These are phyloP conservation scores for Medicago arabica DNA, from an alignment of 306 rosid species.

Conservation along the genomic window DNA sequence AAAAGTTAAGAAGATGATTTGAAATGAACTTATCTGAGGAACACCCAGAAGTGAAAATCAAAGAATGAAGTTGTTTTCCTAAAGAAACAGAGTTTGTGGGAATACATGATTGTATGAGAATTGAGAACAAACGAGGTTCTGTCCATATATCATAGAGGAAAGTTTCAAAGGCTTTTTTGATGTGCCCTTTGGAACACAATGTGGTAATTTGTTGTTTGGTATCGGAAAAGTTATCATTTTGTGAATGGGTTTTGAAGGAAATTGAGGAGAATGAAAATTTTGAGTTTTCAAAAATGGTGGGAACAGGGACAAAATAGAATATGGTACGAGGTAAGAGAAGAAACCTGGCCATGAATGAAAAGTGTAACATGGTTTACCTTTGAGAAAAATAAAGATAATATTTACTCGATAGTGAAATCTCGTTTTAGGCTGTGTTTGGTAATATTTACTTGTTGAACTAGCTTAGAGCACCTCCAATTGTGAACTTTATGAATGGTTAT, in stretches of 20 bases:
- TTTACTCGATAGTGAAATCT: no score
- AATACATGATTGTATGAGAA: conserved; percentile 73
- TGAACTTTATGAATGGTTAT: no score
- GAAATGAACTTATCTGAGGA: conserved; percentile 72
- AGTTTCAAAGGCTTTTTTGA: conserved; percentile 63
- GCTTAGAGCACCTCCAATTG: no score
- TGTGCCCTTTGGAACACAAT: conserved; percentile 61
- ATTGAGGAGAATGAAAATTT: conserved; percentile 46
- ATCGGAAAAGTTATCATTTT: conserved; percentile 21
- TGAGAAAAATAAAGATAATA: no score
- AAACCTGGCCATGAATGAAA: no score
- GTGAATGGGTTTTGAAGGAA: conserved; percentile 41
- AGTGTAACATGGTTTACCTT: no score
- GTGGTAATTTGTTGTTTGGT: conserved; percentile 46
- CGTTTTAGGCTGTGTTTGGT: no score
- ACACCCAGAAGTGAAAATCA: conserved; percentile 75
- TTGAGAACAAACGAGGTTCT: conserved; percentile 74
- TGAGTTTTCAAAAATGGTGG: conserved; percentile 35
- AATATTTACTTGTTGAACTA: no score
- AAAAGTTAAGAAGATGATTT: conserved; percentile 80
- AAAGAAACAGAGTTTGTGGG: conserved; percentile 56
- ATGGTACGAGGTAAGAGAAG: no score
- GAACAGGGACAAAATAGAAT: neutral
- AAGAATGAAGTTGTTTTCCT: conserved; percentile 77
- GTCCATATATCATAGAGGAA: conserved; percentile 62